Evolutionary conservation across 345 rosid species (phyloP), one percentile per base, ranked within the genome.

Genomic region (Boechera stricta): DNA sequence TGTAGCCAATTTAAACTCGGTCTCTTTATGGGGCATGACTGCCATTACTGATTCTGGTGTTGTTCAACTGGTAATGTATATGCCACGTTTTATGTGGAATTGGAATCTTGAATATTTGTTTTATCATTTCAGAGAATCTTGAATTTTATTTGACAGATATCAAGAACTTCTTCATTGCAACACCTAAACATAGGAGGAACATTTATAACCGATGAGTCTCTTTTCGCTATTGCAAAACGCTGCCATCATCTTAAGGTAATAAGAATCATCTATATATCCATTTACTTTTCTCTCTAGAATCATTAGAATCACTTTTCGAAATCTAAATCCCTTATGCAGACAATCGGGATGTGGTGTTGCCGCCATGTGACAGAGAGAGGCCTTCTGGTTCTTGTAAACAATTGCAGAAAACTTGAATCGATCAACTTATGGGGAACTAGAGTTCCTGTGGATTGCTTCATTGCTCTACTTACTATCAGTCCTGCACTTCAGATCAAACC

Each of bases 151-250:
- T 60, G 55, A 76, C 82, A 95, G 98, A 80, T 91, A 24, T 86
- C 96, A 60, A 86, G 81, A 83, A 85, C 97, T 38, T 85, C 56
- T 64, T 87, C 96, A 41, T 71, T 92, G 84, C 85, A 87, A 72
- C 96, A 88, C 83, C 86, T 95, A 11, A 92, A 95, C 60, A 73
- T 91, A 5, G 97, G 99, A 11, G 97, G 99, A 49, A 95, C 99
- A 61, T 95, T 92, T 67, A 84, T 92, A 77, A 92, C 96, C 0
- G 98, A 95, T 69, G 89, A 91, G 61, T 88, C 98, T 6, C 85
- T 95, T 35, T 81, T 81, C 26, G 96, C 96, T 28, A 82, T 92
- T 74, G 97, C 97, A 31, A 79, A 85, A 55, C 85, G 87, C 69
- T 95, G 97, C 68, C 93, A 94, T 39, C 82, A 81, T 44, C 79